Conservation (phyloP, 768 basidiomycete species). For the Phlebiopsis gigantea region DNA sequence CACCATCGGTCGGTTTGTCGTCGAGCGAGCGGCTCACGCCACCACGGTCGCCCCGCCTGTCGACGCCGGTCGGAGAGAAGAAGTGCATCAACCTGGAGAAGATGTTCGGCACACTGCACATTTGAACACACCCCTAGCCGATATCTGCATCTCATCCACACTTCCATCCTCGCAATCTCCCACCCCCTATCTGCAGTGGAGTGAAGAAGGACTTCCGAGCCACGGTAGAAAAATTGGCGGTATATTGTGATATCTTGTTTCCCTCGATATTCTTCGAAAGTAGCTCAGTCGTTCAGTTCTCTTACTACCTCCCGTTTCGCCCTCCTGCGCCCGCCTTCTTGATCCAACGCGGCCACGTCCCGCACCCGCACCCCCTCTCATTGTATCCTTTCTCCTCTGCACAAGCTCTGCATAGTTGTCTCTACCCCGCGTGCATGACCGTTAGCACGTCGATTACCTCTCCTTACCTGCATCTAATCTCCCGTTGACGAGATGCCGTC, state of each 20-base stretch:
- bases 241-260: neutral
- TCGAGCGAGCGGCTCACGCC: constrained; percentile 5
- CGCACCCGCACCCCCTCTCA: neutral
- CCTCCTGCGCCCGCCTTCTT: neutral
- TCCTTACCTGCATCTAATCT: neutral
- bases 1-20: neutral
- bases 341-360: neutral
- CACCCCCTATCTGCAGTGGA: neutral
- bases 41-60: neutral
- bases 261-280: neutral
- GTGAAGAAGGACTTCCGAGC: neutral
- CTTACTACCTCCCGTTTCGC: neutral
- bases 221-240: neutral
- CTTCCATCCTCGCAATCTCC: neutral
- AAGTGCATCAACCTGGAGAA: constrained; percentile 4
- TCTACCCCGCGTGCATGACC: neutral
- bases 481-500: neutral
- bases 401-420: neutral
- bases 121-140: constrained; percentile 1
- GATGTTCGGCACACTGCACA: constrained; percentile 8
- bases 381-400: neutral
- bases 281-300: neutral
- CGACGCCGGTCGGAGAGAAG: constrained; percentile 2
- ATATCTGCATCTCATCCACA: no score
- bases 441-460: neutral